Conservation (phyloP, 2,329 filamentous ascomycete species). For the Penicillium frequentans region DNA sequence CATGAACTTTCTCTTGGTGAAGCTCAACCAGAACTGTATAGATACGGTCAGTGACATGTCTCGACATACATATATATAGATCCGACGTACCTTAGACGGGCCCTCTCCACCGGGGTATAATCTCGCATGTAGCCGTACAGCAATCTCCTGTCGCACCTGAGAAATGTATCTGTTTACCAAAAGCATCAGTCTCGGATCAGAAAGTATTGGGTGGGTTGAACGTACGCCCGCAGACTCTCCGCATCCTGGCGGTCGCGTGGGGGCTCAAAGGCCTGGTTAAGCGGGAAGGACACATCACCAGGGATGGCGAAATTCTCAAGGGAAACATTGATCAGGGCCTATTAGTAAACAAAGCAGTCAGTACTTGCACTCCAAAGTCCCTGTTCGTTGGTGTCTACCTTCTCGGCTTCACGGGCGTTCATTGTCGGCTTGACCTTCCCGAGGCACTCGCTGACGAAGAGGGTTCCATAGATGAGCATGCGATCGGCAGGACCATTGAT, state of each 20-base stretch:
- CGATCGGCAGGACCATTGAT: slow-evolving; percentile 95
- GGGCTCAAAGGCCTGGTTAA: slow-evolving; percentile 96
- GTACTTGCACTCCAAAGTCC: neutral
- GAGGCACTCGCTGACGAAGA: slow-evolving; percentile 89
- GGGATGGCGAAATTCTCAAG: slow-evolving; percentile 94
- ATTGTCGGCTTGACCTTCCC: slow-evolving; percentile 79
- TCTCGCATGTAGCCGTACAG: slow-evolving; percentile 74
- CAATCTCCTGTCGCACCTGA: slow-evolving; percentile 91
- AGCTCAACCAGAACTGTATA: slow-evolving; percentile 94
- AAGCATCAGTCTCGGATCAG: neutral
- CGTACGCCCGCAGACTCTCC: slow-evolving; percentile 81
- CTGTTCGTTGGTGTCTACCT: slow-evolving; percentile 44
- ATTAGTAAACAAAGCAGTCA: slow-evolving; percentile 45
- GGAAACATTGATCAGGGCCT: slow-evolving; percentile 87
- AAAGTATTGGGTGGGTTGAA: slow-evolving; percentile 11
- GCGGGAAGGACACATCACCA: slow-evolving; percentile 85
- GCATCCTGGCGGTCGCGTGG: slow-evolving; percentile 85
- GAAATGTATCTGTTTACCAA: slow-evolving; percentile 56
- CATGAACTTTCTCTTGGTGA: slow-evolving; percentile 99
- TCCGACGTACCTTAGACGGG: slow-evolving; percentile 60
- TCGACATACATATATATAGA: neutral
- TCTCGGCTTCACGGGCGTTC: slow-evolving; percentile 64
- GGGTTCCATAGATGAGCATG: slow-evolving; percentile 92
- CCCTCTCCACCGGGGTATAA: slow-evolving; percentile 76
- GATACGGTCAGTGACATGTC: slow-evolving; percentile 28